Evolutionary conservation across 1,139 yeast genomes (phyloP), one percentile per base, ranked within the genome.

Genomic region (Kodamaea anthophila): DNA sequence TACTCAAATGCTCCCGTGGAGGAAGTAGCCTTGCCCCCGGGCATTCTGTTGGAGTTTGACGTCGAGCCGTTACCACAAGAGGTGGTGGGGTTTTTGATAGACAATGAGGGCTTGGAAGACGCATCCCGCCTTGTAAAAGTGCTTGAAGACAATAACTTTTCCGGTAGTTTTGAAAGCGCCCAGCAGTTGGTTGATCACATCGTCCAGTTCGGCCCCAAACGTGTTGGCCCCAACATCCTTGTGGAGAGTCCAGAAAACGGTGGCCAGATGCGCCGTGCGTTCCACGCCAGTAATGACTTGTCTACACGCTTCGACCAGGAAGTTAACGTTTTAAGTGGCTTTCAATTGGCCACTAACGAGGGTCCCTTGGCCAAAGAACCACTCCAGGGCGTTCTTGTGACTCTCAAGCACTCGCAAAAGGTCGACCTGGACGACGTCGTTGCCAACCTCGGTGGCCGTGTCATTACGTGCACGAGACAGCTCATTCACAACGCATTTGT

Each of bases 311-410:
- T 74, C 41, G 74, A 65, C 30, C 78, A 64, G 48, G 86, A 79
- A 39, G 79, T 78, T 32, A 75, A 80, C 43, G 57, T 91, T 5
- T 50, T 83, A 27, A 81, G 84, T 42, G 98, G 96, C 1, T 88
- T 87, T 54, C 94, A 86, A 48, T 58, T 87, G 29, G 86, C 96
- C 2, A 74, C 77, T 31, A 66, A 71, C 28, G 86, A 79, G 46
- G 99, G 99, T 1, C 97, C 97, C 1, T 62, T 93, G 31, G 79
- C 93, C 1, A 74, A 81, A 4, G 99, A 93, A 51, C 91, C 88
- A 0, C 70, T 86, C 21, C 93, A 87, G 51, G 96, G 97, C 3
- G 71, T 82, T 36, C 65, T 81, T 5, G 73, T 80, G 4, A 53
- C 74, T 3, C 46, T 66, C 36, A 53, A 56, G n/a, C 58, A 51